Conservation (phyloP, 805 yeast species). For the Lipomyces kockii region DNA sequence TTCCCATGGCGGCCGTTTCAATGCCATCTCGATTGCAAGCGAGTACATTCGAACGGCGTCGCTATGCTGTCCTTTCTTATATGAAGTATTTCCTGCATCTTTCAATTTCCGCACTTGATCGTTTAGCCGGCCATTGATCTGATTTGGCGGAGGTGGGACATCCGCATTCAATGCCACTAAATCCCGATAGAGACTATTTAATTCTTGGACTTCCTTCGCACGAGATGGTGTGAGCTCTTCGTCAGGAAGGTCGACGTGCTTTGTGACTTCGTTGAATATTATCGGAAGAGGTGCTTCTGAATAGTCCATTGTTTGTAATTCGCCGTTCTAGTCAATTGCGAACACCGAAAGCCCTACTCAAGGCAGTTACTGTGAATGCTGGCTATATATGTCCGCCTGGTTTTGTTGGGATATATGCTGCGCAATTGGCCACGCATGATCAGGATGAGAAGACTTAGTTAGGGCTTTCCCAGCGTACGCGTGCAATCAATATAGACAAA, state of each 20-base stretch:
- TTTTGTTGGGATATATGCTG: too few relatives aligned
- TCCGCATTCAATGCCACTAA: slow-evolving; percentile 43
- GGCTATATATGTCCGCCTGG: not conserved
- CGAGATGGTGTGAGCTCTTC: slow-evolving; percentile 32
- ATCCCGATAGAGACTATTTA: slow-evolving; percentile 44
- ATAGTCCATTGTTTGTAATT: not conserved
- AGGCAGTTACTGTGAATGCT: not conserved
- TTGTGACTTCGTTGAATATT: slow-evolving; percentile 30
- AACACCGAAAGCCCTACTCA: not conserved
- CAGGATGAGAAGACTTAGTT: too few relatives aligned
- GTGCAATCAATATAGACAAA: too few relatives aligned
- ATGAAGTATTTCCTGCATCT: slow-evolving; percentile 43
- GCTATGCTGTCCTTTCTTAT: slow-evolving; percentile 36
- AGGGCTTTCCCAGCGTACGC: too few relatives aligned
- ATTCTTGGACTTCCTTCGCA: slow-evolving; percentile 37
- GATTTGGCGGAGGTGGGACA: slow-evolving; percentile 47
- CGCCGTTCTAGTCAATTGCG: not conserved
- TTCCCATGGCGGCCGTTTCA: slow-evolving; percentile 50
- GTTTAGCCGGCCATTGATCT: slow-evolving; percentile 40
- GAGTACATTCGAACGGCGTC: slow-evolving; percentile 48
- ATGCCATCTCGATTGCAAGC: slow-evolving; percentile 49
- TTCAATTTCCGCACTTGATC: slow-evolving; percentile 45
- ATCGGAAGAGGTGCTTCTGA: not conserved
- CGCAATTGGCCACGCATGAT: too few relatives aligned
- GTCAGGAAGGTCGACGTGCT: slow-evolving; percentile 24